These are phyloP conservation scores for Paracorniculantispora psalliotae DNA, from an alignment of 2,329 filamentous ascomycete genomes.

Conservation along the genomic window DNA sequence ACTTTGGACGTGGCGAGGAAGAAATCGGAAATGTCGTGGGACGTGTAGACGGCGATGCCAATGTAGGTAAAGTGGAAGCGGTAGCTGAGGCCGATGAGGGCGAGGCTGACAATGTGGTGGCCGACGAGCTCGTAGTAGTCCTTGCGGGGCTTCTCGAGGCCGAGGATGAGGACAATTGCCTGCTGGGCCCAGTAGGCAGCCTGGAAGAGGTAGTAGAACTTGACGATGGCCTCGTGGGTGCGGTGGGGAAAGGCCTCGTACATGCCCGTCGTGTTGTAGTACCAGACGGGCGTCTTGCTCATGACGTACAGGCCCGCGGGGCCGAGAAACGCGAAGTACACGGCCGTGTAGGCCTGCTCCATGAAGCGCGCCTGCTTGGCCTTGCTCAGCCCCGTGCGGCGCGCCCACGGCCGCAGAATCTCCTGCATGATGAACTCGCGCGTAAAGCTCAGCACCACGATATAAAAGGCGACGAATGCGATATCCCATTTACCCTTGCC, in stretches of 20 bases:
- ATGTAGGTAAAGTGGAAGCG: conserved; percentile 97
- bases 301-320: conserved; percentile 87
- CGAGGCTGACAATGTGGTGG: conserved; percentile 84
- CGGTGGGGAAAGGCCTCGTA: conserved; percentile 84
- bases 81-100: conserved; percentile 81
- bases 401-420: conserved; percentile 71
- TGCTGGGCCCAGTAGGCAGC: conserved; percentile 96
- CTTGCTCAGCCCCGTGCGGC: conserved; percentile 63
- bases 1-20: conserved; percentile 91
- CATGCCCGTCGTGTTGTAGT: conserved; percentile 88
- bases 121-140: conserved; percentile 91
- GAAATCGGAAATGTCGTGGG: conserved; percentile 91
- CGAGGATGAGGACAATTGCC: conserved; percentile 78
- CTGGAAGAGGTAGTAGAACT: conserved; percentile 94
- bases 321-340: conserved; percentile 82
- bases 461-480: conserved; percentile 86
- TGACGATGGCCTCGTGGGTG: conserved; percentile 75
- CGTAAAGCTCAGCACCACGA: conserved; percentile 82
- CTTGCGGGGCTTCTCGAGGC: conserved; percentile 88
- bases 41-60: conserved; percentile 87
- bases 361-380: conserved; percentile 87
- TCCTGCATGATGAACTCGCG: conserved; percentile 96
- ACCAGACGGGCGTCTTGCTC: conserved; percentile 88
- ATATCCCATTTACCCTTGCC: conserved; percentile 86
- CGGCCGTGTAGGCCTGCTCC: conserved; percentile 91